These are phyloP conservation scores for Kluyveromyces siamensis DNA, from an alignment of 805 yeast species.

Conservation along the genomic window DNA sequence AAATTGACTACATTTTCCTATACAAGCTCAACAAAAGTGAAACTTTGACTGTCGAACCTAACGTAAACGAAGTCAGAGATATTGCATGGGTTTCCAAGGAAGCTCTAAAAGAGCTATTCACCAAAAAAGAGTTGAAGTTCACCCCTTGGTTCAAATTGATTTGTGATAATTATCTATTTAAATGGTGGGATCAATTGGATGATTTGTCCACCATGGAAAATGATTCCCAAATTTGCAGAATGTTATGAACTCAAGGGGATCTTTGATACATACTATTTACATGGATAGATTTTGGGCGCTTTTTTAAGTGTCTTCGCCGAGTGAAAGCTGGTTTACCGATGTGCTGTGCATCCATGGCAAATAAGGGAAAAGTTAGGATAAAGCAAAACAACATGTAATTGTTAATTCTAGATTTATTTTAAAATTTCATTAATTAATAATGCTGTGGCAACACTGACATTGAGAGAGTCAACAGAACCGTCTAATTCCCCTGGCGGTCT, in stretches of 20 bases:
- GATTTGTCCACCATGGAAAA: constrained; percentile 41
- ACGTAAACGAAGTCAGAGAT: constrained; percentile 82
- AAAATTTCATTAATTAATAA: constrained; percentile 38
- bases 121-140: constrained; percentile 55
- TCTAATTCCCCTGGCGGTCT: constrained; percentile 5
- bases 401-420: neutral
- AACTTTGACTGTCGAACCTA: constrained; percentile 42
- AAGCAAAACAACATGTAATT: neutral
- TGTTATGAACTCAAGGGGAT: constrained; percentile 14
- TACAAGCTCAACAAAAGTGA: constrained; percentile 45
- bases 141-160: constrained; percentile 98
- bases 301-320: neutral
- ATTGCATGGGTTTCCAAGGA: constrained; percentile 59
- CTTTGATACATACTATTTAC: neutral
- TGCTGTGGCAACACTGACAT: constrained; percentile 87
- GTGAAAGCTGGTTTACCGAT: too few species aligned
- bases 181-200: constrained; percentile 86
- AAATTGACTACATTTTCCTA: constrained; percentile 87
- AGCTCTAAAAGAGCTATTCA: constrained; percentile 69
- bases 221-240: constrained; percentile 30
- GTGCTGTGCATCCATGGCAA: too few species aligned
- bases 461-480: constrained; percentile 59
- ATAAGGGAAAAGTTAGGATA: neutral
- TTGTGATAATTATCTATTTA: constrained; percentile 80
- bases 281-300: neutral